A percentile compares a stretch with the other conserved stretches of the same genome.
These are phyloP conservation scores for Coleophoma cylindrospora DNA, from an alignment of 2,329 filamentous ascomycete genomes.

Conservation along the genomic window DNA sequence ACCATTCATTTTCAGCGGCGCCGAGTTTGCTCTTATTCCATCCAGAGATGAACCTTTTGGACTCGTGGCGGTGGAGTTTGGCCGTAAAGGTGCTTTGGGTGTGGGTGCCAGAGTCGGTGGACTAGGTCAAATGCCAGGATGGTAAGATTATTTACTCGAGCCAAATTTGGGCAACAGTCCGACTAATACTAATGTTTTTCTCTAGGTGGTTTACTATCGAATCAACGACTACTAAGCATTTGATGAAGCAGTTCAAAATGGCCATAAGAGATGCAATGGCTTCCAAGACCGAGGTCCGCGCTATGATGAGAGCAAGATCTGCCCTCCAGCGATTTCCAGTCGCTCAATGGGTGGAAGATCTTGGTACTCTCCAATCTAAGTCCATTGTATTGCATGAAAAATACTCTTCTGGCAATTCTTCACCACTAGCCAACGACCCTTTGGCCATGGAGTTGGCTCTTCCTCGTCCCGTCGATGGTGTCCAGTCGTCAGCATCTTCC, in stretches of 20 bases:
- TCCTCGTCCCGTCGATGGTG: background rate
- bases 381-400: slow-evolving; percentile 44
- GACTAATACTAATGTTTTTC: too few species aligned
- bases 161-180: too few species aligned
- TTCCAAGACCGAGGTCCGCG: slow-evolving; percentile 49
- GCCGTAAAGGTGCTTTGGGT: slow-evolving; percentile 61
- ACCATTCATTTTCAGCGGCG: slow-evolving; percentile 62
- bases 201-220: slow-evolving; percentile 60
- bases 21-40: slow-evolving; percentile 64
- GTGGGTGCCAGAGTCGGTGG: slow-evolving; percentile 63
- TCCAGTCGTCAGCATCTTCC: background rate
- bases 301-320: slow-evolving; percentile 59
- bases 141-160: slow-evolving; percentile 24
- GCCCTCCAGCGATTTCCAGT: slow-evolving; percentile 64
- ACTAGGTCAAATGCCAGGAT: slow-evolving; percentile 66
- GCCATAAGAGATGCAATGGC: slow-evolving; percentile 57
- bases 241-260: slow-evolving; percentile 60
- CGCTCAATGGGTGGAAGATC: slow-evolving; percentile 59
- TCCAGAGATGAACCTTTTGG: slow-evolving; percentile 67
- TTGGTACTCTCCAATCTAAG: slow-evolving; percentile 56
- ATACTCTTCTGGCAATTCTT: slow-evolving; percentile 21
- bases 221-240: slow-evolving; percentile 56
- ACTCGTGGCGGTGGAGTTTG: slow-evolving; percentile 64
- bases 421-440: background rate
- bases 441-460: background rate